These are phyloP conservation scores for Posidonia australis DNA, from an alignment of 106 monocot genomes.

Conservation along the genomic window DNA sequence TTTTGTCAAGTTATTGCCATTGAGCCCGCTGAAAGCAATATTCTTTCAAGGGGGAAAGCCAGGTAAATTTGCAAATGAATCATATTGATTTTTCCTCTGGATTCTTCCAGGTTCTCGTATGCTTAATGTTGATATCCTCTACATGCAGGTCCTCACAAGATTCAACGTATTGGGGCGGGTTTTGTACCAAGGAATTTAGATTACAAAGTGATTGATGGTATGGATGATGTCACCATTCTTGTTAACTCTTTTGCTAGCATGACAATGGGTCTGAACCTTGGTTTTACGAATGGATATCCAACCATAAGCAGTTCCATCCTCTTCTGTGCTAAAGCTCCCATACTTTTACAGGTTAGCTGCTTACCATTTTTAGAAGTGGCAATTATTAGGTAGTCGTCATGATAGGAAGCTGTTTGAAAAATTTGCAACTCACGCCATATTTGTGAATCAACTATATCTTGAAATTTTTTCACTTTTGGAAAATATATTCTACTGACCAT, in stretches of 20 bases:
- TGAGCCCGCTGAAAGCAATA: conserved; percentile 93
- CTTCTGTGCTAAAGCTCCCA: conserved; percentile 69
- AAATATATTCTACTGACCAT: too few species aligned
- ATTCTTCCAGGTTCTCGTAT: background rate
- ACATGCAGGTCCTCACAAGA: conserved; percentile 88
- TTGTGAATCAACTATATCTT: too few species aligned
- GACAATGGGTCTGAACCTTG: conserved; percentile 33
- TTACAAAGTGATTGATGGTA: conserved; percentile 59
- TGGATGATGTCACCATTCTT: conserved; percentile 54
- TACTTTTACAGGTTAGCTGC: conserved; percentile 51
- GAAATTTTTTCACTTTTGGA: too few species aligned
- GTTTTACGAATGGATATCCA: conserved; percentile 34
- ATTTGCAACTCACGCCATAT: too few species aligned
- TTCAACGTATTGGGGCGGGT: conserved; percentile 96
- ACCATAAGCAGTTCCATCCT: conserved; percentile 27
- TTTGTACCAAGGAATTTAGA: conserved; percentile 88
- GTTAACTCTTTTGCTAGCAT: conserved; percentile 48
- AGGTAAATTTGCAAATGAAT: conserved; percentile 32
- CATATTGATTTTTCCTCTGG: background rate
- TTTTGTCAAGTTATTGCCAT: conserved; percentile 73
- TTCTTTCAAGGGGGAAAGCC: conserved; percentile 94
- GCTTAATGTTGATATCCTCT: background rate
- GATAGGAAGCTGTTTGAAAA: background rate
- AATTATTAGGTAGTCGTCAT: background rate
- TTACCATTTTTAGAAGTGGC: background rate